A percentile compares a stretch with the other conserved stretches of the same genome.
phyloP scores from a whole-genome alignment of 2,329 filamentous ascomycete species.

The Monilinia fructigena region DNA sequence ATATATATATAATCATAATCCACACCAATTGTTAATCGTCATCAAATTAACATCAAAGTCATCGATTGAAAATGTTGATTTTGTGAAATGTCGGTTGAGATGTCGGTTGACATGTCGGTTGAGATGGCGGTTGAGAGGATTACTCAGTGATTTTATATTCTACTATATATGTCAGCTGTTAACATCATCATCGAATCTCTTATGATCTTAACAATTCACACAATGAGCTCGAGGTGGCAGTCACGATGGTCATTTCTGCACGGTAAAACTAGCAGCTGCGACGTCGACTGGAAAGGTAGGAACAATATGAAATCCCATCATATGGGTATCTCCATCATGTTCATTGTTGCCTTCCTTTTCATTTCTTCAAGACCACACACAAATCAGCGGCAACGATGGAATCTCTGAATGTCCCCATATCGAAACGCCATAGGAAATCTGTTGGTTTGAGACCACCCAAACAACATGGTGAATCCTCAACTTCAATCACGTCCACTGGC shows the following conservation, averaged over 20 bases:
- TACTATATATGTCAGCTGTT: too few species aligned
- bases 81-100: neutral
- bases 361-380: neutral
- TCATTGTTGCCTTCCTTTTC: neutral
- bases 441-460: neutral
- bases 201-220: neutral
- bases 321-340: neutral
- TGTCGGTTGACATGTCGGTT: neutral
- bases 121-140: neutral
- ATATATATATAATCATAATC: neutral
- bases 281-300: constrained; percentile 3
- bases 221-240: neutral
- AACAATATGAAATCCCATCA: neutral
- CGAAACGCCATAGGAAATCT: neutral
- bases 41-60: neutral
- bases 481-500: neutral
- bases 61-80: neutral
- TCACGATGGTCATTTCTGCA: neutral
- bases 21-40: neutral
- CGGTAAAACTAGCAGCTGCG: neutral
- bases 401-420: neutral
- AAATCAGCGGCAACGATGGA: neutral
- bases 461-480: constrained; percentile 1
- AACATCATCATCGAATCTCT: neutral
- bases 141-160: neutral